A percentile compares a stretch with the other conserved stretches of the same genome.
phyloP scores from a whole-genome alignment of 2,329 filamentous ascomycete genomes.

The Davidsoniella eucalypti region DNA sequence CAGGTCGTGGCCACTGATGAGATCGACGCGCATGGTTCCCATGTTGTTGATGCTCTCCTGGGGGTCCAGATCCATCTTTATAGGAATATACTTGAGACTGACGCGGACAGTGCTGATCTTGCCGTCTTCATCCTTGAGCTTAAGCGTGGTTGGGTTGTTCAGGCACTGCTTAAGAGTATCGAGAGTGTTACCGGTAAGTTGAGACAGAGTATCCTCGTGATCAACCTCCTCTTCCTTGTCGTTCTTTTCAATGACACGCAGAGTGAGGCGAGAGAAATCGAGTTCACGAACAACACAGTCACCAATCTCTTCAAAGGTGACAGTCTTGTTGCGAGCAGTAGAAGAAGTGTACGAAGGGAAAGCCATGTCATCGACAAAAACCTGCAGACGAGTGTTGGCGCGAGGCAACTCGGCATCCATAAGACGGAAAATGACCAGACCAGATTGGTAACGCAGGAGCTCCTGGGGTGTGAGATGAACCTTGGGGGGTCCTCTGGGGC shows the following conservation, averaged over 20 bases:
- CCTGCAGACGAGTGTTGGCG: conserved; percentile 61
- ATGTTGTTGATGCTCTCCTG: conserved; percentile 99
- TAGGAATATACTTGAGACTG: conserved; percentile 84
- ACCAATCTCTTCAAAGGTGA: conserved; percentile 78
- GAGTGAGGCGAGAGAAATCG: conserved; percentile 86
- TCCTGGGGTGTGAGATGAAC: conserved; percentile 65
- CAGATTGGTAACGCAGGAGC: conserved; percentile 72
- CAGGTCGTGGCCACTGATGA: conserved; percentile 73
- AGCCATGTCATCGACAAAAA: conserved; percentile 86
- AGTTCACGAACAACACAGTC: conserved; percentile 93
- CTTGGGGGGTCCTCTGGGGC: conserved; percentile 46
- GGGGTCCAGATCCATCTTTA: conserved; percentile 85
- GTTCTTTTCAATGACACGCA: conserved; percentile 67
- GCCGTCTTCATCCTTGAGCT: conserved; percentile 63
- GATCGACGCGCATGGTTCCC: conserved; percentile 83
- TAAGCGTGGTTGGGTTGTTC: conserved; percentile 76
- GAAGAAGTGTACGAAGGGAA: conserved; percentile 79
- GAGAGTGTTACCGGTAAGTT: conserved; percentile 68
- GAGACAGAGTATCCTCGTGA: conserved; percentile 62
- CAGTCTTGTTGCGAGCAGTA: conserved; percentile 49
- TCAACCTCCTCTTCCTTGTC: conserved; percentile 56
- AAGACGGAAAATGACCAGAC: conserved; percentile 85
- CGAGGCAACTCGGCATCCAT: conserved; percentile 75
- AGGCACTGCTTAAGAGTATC: conserved; percentile 77
- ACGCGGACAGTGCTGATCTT: conserved; percentile 67